Percentiles rank a stretch among this genome's conserved stretches.
Conservation (phyloP, 228 moss, liverwort and hornwort species). For the Sphagnum magellanicum region DNA sequence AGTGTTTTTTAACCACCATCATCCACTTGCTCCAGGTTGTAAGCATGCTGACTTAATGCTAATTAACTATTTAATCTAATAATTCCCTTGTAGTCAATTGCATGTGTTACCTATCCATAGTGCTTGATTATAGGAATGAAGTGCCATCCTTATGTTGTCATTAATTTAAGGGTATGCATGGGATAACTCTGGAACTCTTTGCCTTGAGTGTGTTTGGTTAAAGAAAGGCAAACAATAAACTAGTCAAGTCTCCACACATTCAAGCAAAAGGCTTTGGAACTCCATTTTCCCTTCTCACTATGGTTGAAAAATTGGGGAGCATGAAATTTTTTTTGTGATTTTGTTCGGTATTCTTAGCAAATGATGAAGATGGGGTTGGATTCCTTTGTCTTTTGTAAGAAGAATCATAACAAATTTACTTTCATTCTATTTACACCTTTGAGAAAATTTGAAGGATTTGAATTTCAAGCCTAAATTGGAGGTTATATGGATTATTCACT, state of each 20-base stretch:
- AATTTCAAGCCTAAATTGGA: slow-evolving; percentile 47
- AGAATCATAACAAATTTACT: slow-evolving; percentile 70
- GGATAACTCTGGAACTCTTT: slow-evolving; percentile 67
- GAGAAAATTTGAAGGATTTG: slow-evolving; percentile 33
- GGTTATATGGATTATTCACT: slow-evolving; percentile 50
- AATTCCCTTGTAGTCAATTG: neutral
- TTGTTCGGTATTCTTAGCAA: slow-evolving; percentile 64
- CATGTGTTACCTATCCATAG: no score
- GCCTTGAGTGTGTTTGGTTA: slow-evolving; percentile 68
- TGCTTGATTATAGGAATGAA: no score
- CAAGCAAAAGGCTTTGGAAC: neutral
- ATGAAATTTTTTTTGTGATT: no score
- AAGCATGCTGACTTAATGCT: neutral
- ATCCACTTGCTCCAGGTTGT: no score
- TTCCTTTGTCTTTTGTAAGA: slow-evolving; percentile 69
- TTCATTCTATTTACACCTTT: slow-evolving; percentile 50
- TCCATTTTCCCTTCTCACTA: no score
- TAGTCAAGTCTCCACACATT: slow-evolving; percentile 36
- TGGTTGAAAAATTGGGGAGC: no score
- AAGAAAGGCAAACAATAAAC: slow-evolving; percentile 72
- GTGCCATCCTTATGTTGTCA: neutral
- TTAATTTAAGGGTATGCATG: slow-evolving; percentile 38
- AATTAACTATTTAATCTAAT: neutral
- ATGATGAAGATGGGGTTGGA: slow-evolving; percentile 78
- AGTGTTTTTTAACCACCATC: no score